A percentile compares a stretch with the other conserved stretches of the same genome.
Evolutionary conservation across 2,329 filamentous ascomycete genomes (phyloP).

Genomic region (Graphilbum ipis-grandicollis): DNA sequence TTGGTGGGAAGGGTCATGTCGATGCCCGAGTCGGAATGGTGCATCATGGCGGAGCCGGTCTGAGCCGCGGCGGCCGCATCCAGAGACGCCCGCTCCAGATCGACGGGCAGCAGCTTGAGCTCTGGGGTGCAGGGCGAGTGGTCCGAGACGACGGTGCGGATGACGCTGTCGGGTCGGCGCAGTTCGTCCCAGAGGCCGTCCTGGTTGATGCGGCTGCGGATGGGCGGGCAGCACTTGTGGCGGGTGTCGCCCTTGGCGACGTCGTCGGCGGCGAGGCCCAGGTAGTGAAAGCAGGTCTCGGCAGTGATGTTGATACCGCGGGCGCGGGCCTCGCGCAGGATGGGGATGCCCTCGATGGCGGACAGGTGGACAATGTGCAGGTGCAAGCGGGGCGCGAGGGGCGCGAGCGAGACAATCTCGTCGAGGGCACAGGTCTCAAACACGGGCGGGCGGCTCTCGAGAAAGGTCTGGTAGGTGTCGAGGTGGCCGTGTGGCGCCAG

Average conservation of each 20-base stretch:
- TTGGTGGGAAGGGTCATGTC: slow-evolving; percentile 24
- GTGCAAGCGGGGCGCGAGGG: slow-evolving; percentile 62
- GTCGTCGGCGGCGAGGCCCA: slow-evolving; percentile 66
- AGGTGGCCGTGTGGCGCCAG: slow-evolving; percentile 54
- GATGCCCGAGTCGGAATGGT: slow-evolving; percentile 34
- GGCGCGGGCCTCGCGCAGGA: slow-evolving; percentile 57
- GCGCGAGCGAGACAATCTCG: slow-evolving; percentile 67
- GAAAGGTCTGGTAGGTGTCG: slow-evolving; percentile 73
- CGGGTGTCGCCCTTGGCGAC: slow-evolving; percentile 74
- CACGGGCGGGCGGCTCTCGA: slow-evolving; percentile 71
- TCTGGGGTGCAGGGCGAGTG: slow-evolving; percentile 94
- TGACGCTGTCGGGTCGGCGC: slow-evolving; percentile 51
- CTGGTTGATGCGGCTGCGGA: slow-evolving; percentile 65
- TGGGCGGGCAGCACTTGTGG: slow-evolving; percentile 91
- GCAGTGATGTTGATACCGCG: slow-evolving; percentile 71
- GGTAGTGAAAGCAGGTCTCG: slow-evolving; percentile 92
- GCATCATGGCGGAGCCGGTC: slow-evolving; percentile 15
- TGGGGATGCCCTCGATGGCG: slow-evolving; percentile 71
- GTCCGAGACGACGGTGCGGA: slow-evolving; percentile 83
- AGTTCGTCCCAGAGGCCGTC: slow-evolving; percentile 80
- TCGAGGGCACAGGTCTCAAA: slow-evolving; percentile 88
- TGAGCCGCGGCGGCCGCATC: slow-evolving; percentile 7
- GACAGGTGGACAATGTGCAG: slow-evolving; percentile 91
- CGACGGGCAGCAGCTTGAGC: slow-evolving; percentile 67
- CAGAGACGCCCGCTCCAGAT: slow-evolving; percentile 24